A percentile compares a stretch with the other conserved stretches of the same genome.
Conservation (phyloP, 2,329 filamentous ascomycete genomes). For the Ophiostoma perfectum region DNA sequence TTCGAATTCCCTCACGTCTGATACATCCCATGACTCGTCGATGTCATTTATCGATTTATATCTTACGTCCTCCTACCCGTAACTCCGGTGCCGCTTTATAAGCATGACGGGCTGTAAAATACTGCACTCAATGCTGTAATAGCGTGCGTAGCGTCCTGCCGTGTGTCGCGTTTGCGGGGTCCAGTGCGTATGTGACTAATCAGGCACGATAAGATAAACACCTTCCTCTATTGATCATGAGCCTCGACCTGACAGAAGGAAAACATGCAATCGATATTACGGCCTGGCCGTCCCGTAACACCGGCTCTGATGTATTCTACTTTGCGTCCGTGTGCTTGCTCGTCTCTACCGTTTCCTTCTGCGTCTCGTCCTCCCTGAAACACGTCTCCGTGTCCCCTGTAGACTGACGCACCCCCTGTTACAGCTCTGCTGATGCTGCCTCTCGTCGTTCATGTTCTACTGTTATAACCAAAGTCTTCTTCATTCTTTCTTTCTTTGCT, state of each 20-base stretch:
- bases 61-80: slow-evolving; percentile 5
- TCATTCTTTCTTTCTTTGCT: no score
- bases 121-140: not conserved
- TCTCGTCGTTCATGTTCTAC: no score
- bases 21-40: not conserved
- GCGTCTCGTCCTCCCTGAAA: not conserved
- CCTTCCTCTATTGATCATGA: no score
- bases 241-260: no score
- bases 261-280: not conserved
- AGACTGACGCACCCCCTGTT: slow-evolving; percentile 4
- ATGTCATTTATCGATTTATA: not conserved
- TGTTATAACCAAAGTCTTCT: no score
- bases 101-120: slow-evolving; percentile 6
- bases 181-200: no score
- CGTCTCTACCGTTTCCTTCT: not conserved
- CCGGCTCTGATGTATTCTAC: not conserved
- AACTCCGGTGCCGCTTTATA: slow-evolving; percentile 25
- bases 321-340: not conserved
- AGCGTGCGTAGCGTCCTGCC: not conserved
- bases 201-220: no score
- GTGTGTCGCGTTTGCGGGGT: no score
- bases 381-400: not conserved
- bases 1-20: not conserved
- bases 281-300: not conserved
- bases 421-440: no score